Evolutionary conservation across 257 asterid species (phyloP).

Genomic region (Fraxinus pennsylvanica): DNA sequence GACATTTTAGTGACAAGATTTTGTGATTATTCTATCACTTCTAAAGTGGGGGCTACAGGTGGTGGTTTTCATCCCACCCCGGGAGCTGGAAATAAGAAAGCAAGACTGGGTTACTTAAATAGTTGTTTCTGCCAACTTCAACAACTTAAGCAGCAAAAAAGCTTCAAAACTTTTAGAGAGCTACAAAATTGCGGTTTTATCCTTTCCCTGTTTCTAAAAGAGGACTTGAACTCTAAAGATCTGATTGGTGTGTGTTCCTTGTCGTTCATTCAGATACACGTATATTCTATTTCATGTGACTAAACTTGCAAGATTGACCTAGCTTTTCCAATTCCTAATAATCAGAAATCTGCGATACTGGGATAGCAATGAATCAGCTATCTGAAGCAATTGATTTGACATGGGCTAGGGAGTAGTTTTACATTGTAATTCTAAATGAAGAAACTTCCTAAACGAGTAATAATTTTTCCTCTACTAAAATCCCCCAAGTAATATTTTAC

Average conservation of each 20-base stretch:
- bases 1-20: background rate
- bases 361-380: background rate
- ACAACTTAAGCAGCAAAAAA: constrained; percentile 1
- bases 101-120: background rate
- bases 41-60: background rate
- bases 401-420: background rate
- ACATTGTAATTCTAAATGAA: constrained; percentile 7
- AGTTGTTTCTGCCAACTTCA: background rate
- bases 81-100: constrained; percentile 5
- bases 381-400: background rate
- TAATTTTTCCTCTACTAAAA: background rate
- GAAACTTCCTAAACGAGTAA: background rate
- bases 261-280: background rate
- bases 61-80: background rate
- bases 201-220: background rate
- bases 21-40: constrained; percentile 3
- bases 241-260: background rate
- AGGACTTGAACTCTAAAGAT: background rate
- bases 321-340: background rate
- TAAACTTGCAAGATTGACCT: background rate
- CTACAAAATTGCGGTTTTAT: constrained; percentile 1
- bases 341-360: background rate
- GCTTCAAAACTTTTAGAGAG: background rate
- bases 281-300: background rate
- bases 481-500: background rate